phyloP scores from a whole-genome alignment of 108 stramenopile species.

The Pseudonitzschia multiseries region DNA sequence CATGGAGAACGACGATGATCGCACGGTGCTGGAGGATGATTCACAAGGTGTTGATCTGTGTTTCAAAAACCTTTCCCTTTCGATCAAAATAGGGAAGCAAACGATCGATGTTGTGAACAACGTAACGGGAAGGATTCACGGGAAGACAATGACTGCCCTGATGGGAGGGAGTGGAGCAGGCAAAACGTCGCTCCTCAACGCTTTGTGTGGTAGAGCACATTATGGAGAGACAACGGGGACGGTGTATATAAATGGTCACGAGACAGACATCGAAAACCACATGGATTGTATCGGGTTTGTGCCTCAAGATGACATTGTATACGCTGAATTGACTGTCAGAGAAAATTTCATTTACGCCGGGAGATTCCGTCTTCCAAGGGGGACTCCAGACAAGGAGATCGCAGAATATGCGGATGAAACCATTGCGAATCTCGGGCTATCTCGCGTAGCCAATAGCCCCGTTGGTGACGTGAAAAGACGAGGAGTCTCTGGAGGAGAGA shows the following conservation, averaged over 20 bases:
- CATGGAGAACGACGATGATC: constrained; percentile 12
- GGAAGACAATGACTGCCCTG: constrained; percentile 51
- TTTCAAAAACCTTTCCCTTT: constrained; percentile 44
- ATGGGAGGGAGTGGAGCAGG: constrained; percentile 38
- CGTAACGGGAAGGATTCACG: constrained; percentile 43
- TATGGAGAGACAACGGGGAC: constrained; percentile 60
- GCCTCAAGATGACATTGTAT: constrained; percentile 68
- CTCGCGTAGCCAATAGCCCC: constrained; percentile 46
- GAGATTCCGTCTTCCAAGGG: constrained; percentile 39
- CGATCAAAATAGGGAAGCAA: constrained; percentile 37
- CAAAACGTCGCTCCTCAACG: constrained; percentile 51
- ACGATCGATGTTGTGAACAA: constrained; percentile 42
- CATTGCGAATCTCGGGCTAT: constrained; percentile 65
- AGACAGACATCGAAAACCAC: constrained; percentile 30
- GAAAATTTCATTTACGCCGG: constrained; percentile 64
- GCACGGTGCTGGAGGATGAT: constrained; percentile 9
- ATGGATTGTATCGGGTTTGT: constrained; percentile 53
- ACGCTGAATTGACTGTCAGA: constrained; percentile 57
- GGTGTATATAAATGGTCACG: constrained; percentile 58
- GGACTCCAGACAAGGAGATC: constrained; percentile 40
- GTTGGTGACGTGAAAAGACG: constrained; percentile 64
- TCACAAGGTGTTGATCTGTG: constrained; percentile 39
- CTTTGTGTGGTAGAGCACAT: constrained; percentile 66
- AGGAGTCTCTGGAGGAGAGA: constrained; percentile 63
- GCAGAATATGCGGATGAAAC: constrained; percentile 53